phyloP scores from a whole-genome alignment of 1,284 basidiomycete genomes.

The Sanghuangporus sanghuang region DNA sequence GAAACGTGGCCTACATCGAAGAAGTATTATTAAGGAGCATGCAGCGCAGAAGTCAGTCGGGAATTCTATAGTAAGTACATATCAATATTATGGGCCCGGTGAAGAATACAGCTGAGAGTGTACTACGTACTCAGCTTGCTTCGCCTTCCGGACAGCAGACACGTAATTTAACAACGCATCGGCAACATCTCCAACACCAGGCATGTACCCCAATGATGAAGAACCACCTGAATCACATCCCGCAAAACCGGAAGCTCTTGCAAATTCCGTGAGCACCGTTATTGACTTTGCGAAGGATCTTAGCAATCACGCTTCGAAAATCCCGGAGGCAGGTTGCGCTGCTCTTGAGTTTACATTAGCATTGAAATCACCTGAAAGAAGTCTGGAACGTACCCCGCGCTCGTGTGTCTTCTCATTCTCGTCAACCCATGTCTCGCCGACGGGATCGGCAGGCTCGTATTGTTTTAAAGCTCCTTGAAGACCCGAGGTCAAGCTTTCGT shows the following conservation, averaged over 20 bases:
- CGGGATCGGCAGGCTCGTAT: conserved; percentile 71
- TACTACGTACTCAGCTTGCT: conserved; percentile 53
- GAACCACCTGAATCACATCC: conserved; percentile 85
- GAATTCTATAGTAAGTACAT: conserved; percentile 39
- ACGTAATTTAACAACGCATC: conserved; percentile 68
- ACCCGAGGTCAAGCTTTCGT: conserved; percentile 47
- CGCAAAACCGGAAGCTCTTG: conserved; percentile 82
- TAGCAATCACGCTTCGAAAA: conserved; percentile 72
- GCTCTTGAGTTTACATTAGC: not conserved
- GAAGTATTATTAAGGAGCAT: conserved; percentile 83
- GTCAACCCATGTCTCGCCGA: conserved; percentile 74
- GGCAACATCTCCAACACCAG: conserved; percentile 63
- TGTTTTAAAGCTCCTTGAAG: conserved; percentile 54
- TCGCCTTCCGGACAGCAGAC: conserved; percentile 75
- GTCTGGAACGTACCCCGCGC: conserved; percentile 33
- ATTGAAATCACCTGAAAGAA: too few relatives aligned
- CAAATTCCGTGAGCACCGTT: conserved; percentile 86
- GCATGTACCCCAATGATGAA: conserved; percentile 78
- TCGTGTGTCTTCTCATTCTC: conserved; percentile 61
- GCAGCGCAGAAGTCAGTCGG: conserved; percentile 57
- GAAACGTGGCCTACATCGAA: conserved; percentile 74
- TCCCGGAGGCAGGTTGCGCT: conserved; percentile 75
- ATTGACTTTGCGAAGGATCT: conserved; percentile 71
- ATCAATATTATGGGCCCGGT: not conserved
- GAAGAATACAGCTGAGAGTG: not conserved